A percentile compares a stretch with the other conserved stretches of the same genome.
Evolutionary conservation across 2,329 filamentous ascomycete species (phyloP).

Genomic region (Neofusicoccum umdonicola): DNA sequence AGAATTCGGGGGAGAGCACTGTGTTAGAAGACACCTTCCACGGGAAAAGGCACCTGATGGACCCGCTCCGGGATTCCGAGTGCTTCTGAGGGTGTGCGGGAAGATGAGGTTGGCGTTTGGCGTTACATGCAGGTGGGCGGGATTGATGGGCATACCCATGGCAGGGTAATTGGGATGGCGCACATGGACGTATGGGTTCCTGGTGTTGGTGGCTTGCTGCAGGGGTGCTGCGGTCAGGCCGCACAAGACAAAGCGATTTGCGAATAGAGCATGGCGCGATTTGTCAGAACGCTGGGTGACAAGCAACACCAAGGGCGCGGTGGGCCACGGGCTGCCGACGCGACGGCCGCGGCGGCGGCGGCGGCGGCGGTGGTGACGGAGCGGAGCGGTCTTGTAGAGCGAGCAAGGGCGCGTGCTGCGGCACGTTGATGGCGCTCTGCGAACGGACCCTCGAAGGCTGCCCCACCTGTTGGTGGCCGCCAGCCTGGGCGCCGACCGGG

Average conservation of each 20-base stretch:
- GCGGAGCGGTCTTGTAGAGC: too few relatives aligned
- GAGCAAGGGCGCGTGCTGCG: not conserved
- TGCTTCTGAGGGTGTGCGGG: conserved; percentile 2
- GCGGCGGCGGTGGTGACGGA: not conserved
- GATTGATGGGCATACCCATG: not conserved
- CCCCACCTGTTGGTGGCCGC: conserved; percentile 1
- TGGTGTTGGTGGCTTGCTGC: conserved; percentile 11
- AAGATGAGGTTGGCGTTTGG: not conserved
- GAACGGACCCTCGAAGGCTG: not conserved
- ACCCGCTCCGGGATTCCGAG: conserved; percentile 17
- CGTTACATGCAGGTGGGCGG: not conserved
- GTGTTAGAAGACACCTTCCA: conserved; percentile 14
- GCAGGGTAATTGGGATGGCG: not conserved
- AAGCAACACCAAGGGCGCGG: not conserved
- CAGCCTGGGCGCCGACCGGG: not conserved
- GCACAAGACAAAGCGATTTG: conserved; percentile 5
- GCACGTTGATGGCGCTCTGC: not conserved
- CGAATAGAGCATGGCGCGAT: not conserved
- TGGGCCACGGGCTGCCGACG: not conserved
- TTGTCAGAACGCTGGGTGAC: not conserved
- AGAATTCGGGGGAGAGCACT: conserved; percentile 26
- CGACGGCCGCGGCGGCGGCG: not conserved
- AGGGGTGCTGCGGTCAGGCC: conserved; percentile 5
- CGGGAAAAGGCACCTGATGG: conserved; percentile 16
- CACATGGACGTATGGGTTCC: not conserved